A percentile compares a stretch with the other conserved stretches of the same genome.
phyloP scores from a whole-genome alignment of 1,139 yeast genomes.

The Debaryomyces singareniensis region DNA sequence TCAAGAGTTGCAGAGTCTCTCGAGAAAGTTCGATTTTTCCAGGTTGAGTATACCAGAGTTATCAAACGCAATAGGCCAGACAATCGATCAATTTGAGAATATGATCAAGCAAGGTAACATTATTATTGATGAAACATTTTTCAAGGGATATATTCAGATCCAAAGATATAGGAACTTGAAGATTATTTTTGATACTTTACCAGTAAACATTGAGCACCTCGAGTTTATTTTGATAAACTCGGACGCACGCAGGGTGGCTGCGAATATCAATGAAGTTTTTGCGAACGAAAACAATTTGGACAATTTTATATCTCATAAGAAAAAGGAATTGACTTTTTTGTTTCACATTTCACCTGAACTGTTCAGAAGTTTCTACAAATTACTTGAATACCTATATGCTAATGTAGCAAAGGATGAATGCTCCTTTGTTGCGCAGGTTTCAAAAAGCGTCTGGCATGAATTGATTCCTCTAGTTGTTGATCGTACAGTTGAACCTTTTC shows the following conservation, averaged over 20 bases:
- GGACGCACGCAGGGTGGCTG: slow-evolving; percentile 4
- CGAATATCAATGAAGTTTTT: slow-evolving; percentile 7
- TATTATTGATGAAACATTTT: slow-evolving; percentile 12
- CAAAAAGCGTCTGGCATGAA: slow-evolving; percentile 1
- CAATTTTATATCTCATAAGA: background rate
- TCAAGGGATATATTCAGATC: slow-evolving; percentile 18
- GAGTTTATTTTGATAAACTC: slow-evolving; percentile 5
- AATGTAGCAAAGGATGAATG: slow-evolving; percentile 1
- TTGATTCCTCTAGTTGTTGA: slow-evolving; percentile 3
- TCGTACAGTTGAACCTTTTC: slow-evolving; percentile 3
- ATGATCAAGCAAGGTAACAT: slow-evolving; percentile 9
- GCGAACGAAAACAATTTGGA: slow-evolving; percentile 6
- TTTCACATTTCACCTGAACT: slow-evolving; percentile 1
- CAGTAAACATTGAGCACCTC: slow-evolving; percentile 7
- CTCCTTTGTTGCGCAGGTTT: background rate
- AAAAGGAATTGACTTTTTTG: slow-evolving; percentile 5
- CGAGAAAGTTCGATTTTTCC: slow-evolving; percentile 17
- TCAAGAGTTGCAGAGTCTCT: slow-evolving; percentile 19
- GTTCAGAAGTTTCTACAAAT: background rate
- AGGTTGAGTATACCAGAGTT: slow-evolving; percentile 10
- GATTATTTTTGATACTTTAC: slow-evolving; percentile 13
- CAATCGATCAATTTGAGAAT: slow-evolving; percentile 15
- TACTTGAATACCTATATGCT: slow-evolving; percentile 2
- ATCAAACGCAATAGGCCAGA: slow-evolving; percentile 14
- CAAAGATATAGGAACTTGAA: slow-evolving; percentile 21